These are phyloP conservation scores for Populus simonii DNA, from an alignment of 345 rosid species.

Conservation along the genomic window DNA sequence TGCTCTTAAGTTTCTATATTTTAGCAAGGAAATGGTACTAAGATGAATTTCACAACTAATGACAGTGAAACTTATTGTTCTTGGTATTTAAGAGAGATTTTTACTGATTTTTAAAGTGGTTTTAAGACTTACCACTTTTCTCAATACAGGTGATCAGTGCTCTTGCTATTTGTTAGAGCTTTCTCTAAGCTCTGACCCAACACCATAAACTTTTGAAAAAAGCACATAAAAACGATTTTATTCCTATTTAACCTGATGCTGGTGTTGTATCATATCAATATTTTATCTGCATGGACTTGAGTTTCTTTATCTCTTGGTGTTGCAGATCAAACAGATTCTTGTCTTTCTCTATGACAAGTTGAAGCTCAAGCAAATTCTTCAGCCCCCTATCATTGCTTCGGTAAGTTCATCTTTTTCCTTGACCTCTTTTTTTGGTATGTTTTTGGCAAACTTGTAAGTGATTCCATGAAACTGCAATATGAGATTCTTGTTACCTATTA, in stretches of 20 bases:
- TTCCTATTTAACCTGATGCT: neutral
- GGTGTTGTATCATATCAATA: neutral
- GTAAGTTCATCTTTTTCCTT: constrained; percentile 44
- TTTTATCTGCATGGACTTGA: neutral
- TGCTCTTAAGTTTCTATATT: neutral
- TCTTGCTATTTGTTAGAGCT: neutral
- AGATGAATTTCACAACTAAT: constrained; percentile 1
- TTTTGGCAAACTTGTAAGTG: neutral
- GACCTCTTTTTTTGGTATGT: neutral
- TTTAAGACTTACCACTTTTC: neutral
- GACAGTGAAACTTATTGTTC: neutral
- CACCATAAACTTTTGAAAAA: neutral
- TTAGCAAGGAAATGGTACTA: neutral
- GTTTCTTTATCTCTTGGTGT: constrained; percentile 17
- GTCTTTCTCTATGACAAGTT: constrained; percentile 65
- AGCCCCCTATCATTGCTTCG: constrained; percentile 92
- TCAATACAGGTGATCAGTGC: no score
- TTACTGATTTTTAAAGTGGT: neutral
- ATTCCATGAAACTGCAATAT: neutral
- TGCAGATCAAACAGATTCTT: constrained; percentile 58
- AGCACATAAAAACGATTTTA: neutral
- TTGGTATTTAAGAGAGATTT: neutral
- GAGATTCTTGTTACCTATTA: neutral
- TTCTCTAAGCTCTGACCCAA: neutral
- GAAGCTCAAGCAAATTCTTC: constrained; percentile 94